Evolutionary conservation across 2,329 filamentous ascomycete species (phyloP), one percentile per base, ranked within the genome.

Genomic region (Fusarium sp.): DNA sequence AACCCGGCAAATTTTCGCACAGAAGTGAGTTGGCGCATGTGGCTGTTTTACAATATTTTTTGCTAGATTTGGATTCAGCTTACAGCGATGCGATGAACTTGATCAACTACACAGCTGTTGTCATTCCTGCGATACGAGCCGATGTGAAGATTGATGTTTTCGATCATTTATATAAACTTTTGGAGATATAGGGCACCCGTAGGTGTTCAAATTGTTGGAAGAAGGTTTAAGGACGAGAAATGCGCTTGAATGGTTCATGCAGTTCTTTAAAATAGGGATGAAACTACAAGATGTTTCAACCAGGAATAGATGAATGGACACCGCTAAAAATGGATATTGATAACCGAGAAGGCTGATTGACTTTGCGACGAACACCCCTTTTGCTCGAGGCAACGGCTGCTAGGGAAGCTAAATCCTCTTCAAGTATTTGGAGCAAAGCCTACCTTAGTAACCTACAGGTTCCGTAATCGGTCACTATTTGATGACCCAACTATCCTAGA

Each of bases 41-140:
- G 0, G 9, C 3, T 13, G 10, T 23, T 10, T 6, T 5, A 18
- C 2, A 3, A 11, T 9, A 3, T 2, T 16, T 1, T 6, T 13
- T 29, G 1, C 18, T 63, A 23, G 48, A 3, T 15, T 8, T 8
- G 0, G 4, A 15, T 23, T 18, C 6, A 79, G 78, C 63, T 6
- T 80, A 80, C 9, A 77, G 76, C 2, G 71, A 75, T 35, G 58
- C 80, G 15, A 80, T 88, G 43, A 90, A 90, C 67, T 47, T 87
- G 20, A 68, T 89, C 20, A 87, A 90, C 71, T 89, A 89, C 59
- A 86, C 83, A 2, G 79, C 79, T 31, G 82, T 84, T 0, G 81
- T 85, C 3, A 79, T 90, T 20, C 88, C 88, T 0, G 85, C 89
- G 2, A 88, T 86, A 0, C 81, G 76, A 42, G 85, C 83, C 0